Evolutionary conservation across 2,329 filamentous ascomycete species (phyloP), one percentile per base, ranked within the genome.

Genomic region (Penicillium oxalicum): DNA sequence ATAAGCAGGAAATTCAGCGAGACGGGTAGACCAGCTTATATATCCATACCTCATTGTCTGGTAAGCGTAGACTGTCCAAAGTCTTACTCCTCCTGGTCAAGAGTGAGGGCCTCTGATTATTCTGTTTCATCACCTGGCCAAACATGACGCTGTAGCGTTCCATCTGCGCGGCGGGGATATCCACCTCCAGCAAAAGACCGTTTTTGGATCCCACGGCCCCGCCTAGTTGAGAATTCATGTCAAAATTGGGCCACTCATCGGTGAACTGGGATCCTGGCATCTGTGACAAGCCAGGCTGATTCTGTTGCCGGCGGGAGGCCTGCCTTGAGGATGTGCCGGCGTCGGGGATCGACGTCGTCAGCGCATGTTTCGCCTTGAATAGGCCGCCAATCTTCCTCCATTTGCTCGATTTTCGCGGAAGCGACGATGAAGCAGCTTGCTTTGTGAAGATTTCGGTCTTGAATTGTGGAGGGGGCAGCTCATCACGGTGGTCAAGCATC

Each of bases 91-190:
- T 62, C 48, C 69, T 61, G 44, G 64, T 60, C 47, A 70, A 56
- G 45, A 67, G 53, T 8, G 68, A 58, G 32, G 63, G 56, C 40
- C 48, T 53, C 29, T 62, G 55, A 52, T 11, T 11, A 11, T 65
- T 52, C 81, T 66, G 63, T 32, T 60, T 78, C 26, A 95, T 72
- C 5, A 96, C 75, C 34, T 80, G 80, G 47, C 84, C 82, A 63
- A 97, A 96, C 91, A 96, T 96, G 56, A 96, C 80, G 59, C 90
- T 95, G 59, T 95, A 97, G 42, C 91, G 77, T 65, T 96, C 91
- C 77, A 97, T 77, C 53, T 86, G 82, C 47, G 87, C 78, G 43
- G 80, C 79, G 0, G 91, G 91, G 49, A 96, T 93, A 45, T 91
- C 82, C 12, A 96, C 78, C 58, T 90, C 77, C 18, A 96, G 72